A percentile compares a stretch with the other conserved stretches of the same genome.
Evolutionary conservation across 306 rosid species (phyloP).

Genomic region (Abrus pulchellus): DNA sequence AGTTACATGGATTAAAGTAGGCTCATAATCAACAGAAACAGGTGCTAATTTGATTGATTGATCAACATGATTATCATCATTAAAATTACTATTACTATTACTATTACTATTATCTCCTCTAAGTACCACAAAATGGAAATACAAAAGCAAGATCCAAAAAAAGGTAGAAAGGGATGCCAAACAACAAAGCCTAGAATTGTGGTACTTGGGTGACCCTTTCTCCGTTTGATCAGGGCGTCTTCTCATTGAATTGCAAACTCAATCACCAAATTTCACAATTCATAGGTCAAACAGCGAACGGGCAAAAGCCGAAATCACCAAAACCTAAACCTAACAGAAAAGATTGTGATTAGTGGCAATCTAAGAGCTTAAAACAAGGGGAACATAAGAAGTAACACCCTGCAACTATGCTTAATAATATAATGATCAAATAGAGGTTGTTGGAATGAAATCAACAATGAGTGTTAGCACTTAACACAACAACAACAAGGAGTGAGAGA

Average conservation of each 20-base stretch:
- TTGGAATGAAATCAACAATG: neutral
- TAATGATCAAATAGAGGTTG: neutral
- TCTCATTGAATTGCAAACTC: slow-evolving; percentile 65
- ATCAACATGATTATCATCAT: slow-evolving; percentile 25
- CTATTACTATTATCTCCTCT: slow-evolving; percentile 28
- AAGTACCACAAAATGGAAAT: slow-evolving; percentile 84
- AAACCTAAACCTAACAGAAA: slow-evolving; percentile 25
- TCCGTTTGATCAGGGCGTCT: slow-evolving; percentile 89
- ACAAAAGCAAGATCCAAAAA: slow-evolving; percentile 81
- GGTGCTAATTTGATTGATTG: slow-evolving; percentile 50
- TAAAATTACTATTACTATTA: neutral
- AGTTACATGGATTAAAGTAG: slow-evolving; percentile 45
- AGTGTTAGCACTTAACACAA: neutral
- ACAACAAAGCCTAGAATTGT: slow-evolving; percentile 70
- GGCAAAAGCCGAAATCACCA: neutral
- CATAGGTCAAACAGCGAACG: neutral
- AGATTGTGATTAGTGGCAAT: slow-evolving; percentile 3
- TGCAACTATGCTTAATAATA: neutral
- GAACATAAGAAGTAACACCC: neutral
- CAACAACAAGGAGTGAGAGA: neutral
- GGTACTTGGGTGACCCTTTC: slow-evolving; percentile 73
- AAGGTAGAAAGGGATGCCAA: slow-evolving; percentile 70
- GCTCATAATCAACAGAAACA: slow-evolving; percentile 44
- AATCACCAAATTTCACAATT: slow-evolving; percentile 44
- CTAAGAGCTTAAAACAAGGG: neutral